These are phyloP conservation scores for Microsporum ferrugineum DNA, from an alignment of 2,329 filamentous ascomycete genomes.

Conservation along the genomic window DNA sequence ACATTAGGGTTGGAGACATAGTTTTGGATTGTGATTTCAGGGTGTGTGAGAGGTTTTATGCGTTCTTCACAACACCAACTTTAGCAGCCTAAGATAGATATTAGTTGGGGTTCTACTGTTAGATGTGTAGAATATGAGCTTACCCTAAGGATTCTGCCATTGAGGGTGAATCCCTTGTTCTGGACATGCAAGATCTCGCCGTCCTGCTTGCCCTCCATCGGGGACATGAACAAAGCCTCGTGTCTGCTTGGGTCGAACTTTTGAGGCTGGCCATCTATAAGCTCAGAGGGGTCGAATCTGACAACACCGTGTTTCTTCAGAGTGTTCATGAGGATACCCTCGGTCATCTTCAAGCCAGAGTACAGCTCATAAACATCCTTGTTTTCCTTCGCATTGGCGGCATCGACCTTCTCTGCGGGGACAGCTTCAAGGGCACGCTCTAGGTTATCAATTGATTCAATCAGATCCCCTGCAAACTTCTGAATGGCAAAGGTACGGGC, in stretches of 20 bases:
- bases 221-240: constrained; percentile 91
- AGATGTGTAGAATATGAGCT: constrained; percentile 16
- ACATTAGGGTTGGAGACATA: neutral
- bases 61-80: constrained; percentile 89
- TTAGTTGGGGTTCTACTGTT: constrained; percentile 10
- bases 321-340: constrained; percentile 73
- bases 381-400: constrained; percentile 43
- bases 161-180: constrained; percentile 90
- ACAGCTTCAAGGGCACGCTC: constrained; percentile 81
- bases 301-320: constrained; percentile 90
- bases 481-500: constrained; percentile 91
- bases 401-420: constrained; percentile 57
- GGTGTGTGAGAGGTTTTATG: constrained; percentile 20
- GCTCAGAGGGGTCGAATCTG: constrained; percentile 61
- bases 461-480: constrained; percentile 82
- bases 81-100: constrained; percentile 57
- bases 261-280: constrained; percentile 46
- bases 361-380: constrained; percentile 71
- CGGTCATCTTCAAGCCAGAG: constrained; percentile 90
- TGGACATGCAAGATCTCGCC: constrained; percentile 84
- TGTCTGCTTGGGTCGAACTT: constrained; percentile 95
- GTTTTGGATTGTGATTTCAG: neutral
- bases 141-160: constrained; percentile 71
- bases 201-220: constrained; percentile 76
- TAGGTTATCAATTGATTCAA: constrained; percentile 93